These are phyloP conservation scores for Suillus discolor DNA, from an alignment of 768 basidiomycete species.

Conservation along the genomic window DNA sequence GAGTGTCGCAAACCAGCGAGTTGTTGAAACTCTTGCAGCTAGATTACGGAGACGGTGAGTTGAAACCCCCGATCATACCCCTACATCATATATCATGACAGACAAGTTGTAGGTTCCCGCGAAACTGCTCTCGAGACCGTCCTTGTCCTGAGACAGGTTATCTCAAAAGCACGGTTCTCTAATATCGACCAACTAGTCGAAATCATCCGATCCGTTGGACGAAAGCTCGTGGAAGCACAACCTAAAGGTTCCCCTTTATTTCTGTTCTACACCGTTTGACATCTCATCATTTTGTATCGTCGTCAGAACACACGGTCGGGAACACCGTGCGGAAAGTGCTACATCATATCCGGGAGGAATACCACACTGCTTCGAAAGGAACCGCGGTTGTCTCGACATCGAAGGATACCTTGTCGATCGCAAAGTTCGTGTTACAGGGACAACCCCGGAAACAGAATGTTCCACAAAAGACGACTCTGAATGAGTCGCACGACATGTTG, in stretches of 20 bases:
- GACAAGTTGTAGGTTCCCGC: slow-evolving; percentile 90
- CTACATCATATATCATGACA: slow-evolving; percentile 35
- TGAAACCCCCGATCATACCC: slow-evolving; percentile 6
- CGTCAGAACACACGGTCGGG: slow-evolving; percentile 87
- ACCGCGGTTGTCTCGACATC: slow-evolving; percentile 39
- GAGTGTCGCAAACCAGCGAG: slow-evolving; percentile 48
- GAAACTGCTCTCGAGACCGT: slow-evolving; percentile 89
- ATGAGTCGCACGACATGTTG: slow-evolving; percentile 56
- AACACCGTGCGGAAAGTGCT: slow-evolving; percentile 93
- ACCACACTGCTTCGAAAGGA: slow-evolving; percentile 72
- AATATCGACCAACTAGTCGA: slow-evolving; percentile 85
- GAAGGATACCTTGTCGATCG: slow-evolving; percentile 63
- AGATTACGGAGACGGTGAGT: slow-evolving; percentile 74
- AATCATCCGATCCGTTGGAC: slow-evolving; percentile 79
- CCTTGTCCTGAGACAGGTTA: slow-evolving; percentile 84
- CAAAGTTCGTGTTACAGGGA: slow-evolving; percentile 81
- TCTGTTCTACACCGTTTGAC: slow-evolving; percentile 12
- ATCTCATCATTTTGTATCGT: slow-evolving; percentile 8
- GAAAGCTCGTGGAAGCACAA: slow-evolving; percentile 84
- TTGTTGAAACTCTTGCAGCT: slow-evolving; percentile 70
- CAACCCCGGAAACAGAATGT: slow-evolving; percentile 58
- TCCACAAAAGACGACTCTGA: slow-evolving; percentile 37
- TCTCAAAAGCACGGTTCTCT: slow-evolving; percentile 82
- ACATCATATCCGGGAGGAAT: slow-evolving; percentile 95
- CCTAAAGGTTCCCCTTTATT: slow-evolving; percentile 73